phyloP scores from a whole-genome alignment of 768 basidiomycete species.

The Ephemerocybe angulata region DNA sequence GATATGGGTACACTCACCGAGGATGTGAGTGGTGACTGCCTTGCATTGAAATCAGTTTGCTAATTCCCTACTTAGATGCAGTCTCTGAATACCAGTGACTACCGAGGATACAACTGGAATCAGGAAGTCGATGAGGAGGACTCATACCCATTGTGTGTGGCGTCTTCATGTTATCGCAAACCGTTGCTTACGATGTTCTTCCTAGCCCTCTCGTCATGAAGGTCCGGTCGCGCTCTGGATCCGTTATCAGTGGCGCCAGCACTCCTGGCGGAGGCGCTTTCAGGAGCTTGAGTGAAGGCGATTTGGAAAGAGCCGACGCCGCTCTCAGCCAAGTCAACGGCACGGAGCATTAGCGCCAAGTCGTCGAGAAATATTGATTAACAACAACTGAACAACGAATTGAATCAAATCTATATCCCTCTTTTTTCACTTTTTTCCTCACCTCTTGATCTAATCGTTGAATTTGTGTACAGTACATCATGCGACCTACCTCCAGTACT shows the following conservation, averaged over 20 bases:
- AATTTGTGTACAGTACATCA: no score
- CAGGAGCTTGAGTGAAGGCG: constrained; percentile 81
- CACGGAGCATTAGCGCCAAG: no score
- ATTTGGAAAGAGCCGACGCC: constrained; percentile 83
- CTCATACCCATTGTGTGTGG: constrained; percentile 78
- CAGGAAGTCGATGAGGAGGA: constrained; percentile 83
- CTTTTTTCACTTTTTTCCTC: no score
- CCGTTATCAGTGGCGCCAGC: constrained; percentile 64
- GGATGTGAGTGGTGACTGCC: constrained; percentile 47
- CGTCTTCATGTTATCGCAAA: constrained; percentile 13
- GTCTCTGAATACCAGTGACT: constrained; percentile 80
- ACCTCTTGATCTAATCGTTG: no score
- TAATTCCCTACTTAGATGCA: constrained; percentile 61
- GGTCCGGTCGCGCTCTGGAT: constrained; percentile 77
- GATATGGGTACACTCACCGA: constrained; percentile 89
- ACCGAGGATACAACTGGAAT: constrained; percentile 66
- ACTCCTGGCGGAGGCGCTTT: constrained; percentile 85
- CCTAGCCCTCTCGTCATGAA: constrained; percentile 85
- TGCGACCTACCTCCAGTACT: no score
- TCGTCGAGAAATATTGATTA: no score
- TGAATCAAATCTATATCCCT: no score
- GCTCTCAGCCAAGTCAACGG: constrained; percentile 63
- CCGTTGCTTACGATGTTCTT: constrained; percentile 1
- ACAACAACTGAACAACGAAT: no score
- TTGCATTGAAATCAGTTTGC: constrained; percentile 1